Evolutionary conservation across 768 basidiomycete species (phyloP).

Genomic region (Agaricus sinodeliciosus): DNA sequence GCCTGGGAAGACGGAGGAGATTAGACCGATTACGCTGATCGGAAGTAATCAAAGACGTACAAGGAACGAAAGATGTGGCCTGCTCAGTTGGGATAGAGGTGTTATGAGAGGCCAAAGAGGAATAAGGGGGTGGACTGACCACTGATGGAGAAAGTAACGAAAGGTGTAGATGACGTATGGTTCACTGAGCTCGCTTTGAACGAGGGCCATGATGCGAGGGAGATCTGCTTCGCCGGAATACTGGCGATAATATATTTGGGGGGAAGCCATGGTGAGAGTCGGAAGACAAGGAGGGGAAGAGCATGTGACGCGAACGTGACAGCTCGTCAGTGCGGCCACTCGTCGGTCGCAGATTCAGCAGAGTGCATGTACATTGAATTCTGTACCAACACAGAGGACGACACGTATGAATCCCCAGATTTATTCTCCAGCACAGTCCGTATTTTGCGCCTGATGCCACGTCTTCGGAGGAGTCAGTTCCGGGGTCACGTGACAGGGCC

Average conservation of each 20-base stretch:
- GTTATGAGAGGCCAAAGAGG: constrained; percentile 25
- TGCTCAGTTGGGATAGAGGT: constrained; percentile 23
- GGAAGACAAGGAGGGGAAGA: constrained; percentile 14
- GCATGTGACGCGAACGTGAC: constrained; percentile 1
- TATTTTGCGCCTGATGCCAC: constrained; percentile 10
- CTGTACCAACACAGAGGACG: background rate
- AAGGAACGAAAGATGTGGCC: constrained; percentile 87
- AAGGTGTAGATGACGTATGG: constrained; percentile 97
- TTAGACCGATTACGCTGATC: background rate
- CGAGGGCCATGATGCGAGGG: constrained; percentile 77
- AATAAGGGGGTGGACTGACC: constrained; percentile 47
- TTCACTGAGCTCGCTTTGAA: constrained; percentile 89
- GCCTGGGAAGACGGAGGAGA: constrained; percentile 33
- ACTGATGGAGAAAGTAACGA: constrained; percentile 93
- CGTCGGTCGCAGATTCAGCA: too few relatives aligned
- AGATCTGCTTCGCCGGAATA: constrained; percentile 76
- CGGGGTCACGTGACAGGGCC: constrained; percentile 26
- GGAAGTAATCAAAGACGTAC: constrained; percentile 29
- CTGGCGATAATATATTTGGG: constrained; percentile 54
- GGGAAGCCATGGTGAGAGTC: constrained; percentile 17
- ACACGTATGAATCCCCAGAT: background rate
- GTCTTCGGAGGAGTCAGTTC: background rate
- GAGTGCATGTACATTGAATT: too few relatives aligned
- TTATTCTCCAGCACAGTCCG: too few relatives aligned
- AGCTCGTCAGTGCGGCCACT: too few relatives aligned